Percentiles rank a stretch among this genome's conserved stretches.
Conservation (phyloP, 2,329 filamentous ascomycete genomes). For the Hortaea sp. region DNA sequence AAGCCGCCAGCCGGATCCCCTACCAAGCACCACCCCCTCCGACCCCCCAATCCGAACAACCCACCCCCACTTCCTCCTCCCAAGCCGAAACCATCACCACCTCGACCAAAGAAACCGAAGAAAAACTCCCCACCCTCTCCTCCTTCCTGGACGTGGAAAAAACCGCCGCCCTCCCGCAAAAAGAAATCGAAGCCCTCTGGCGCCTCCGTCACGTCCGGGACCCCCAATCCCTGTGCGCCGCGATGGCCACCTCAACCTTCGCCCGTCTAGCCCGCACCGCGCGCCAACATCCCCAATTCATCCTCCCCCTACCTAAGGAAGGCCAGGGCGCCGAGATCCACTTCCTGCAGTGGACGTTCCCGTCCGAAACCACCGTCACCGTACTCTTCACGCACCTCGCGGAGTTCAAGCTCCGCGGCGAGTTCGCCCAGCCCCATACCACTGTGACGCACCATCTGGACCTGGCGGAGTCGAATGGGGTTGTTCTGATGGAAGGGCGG, state of each 20-base stretch:
- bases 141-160: conserved; percentile 74
- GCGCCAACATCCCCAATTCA: conserved; percentile 71
- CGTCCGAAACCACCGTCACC: conserved; percentile 47
- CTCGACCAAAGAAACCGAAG: conserved; percentile 23
- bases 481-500: conserved; percentile 79
- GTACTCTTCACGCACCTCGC: conserved; percentile 89
- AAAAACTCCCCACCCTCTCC: conserved; percentile 53
- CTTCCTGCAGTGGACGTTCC: conserved; percentile 93
- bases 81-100: conserved; percentile 9
- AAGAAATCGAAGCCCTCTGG: conserved; percentile 85
- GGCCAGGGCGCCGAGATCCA: conserved; percentile 77
- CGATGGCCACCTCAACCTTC: conserved; percentile 67
- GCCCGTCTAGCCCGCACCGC: conserved; percentile 60
- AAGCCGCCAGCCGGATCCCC: conserved; percentile 17
- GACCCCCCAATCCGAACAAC: conserved; percentile 21
- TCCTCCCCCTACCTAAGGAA: conserved; percentile 69
- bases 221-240: conserved; percentile 69
- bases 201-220: conserved; percentile 71
- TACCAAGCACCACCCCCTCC: conserved; percentile 28
- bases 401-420: conserved; percentile 82
- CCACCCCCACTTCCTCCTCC: conserved; percentile 4
- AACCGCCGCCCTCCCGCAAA: conserved; percentile 57
- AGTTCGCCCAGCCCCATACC: conserved; percentile 85
- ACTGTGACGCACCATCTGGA: conserved; percentile 89
- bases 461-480: conserved; percentile 58